Evolutionary conservation across 164 flowering plant genomes (phyloP).

Genomic region (Tinospora cordifolia): DNA sequence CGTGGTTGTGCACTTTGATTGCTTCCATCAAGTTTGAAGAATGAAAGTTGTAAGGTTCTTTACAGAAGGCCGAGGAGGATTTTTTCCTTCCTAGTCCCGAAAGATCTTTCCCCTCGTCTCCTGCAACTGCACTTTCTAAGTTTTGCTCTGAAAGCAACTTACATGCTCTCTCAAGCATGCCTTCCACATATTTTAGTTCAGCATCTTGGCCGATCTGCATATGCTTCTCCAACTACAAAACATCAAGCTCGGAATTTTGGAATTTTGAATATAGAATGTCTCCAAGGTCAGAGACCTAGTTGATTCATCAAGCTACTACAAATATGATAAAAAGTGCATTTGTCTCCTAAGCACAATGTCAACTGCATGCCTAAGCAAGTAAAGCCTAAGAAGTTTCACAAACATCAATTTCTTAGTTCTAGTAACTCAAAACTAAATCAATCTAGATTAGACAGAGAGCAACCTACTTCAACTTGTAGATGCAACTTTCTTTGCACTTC

Average conservation of each 20-base stretch:
- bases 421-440: neutral
- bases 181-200: constrained; percentile 42
- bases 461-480: constrained; percentile 54
- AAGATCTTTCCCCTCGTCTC: neutral
- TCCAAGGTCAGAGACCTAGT: too few relatives aligned
- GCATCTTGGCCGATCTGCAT: constrained; percentile 62
- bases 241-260: neutral
- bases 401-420: neutral
- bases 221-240: constrained; percentile 59
- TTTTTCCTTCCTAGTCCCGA: neutral
- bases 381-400: neutral
- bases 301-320: neutral
- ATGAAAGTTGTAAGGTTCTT: constrained; percentile 22
- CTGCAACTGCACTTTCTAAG: constrained; percentile 31
- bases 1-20: constrained; percentile 9
- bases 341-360: neutral
- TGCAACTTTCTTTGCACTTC: constrained; percentile 70
- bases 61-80: constrained; percentile 9
- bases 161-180: constrained; percentile 59
- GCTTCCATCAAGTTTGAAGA: constrained; percentile 16
- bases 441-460: neutral
- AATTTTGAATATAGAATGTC: too few relatives aligned
- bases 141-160: constrained; percentile 54
- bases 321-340: neutral
- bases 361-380: neutral